phyloP scores from a whole-genome alignment of 2,329 filamentous ascomycete species.

The Pseudopithomyces chartarum region DNA sequence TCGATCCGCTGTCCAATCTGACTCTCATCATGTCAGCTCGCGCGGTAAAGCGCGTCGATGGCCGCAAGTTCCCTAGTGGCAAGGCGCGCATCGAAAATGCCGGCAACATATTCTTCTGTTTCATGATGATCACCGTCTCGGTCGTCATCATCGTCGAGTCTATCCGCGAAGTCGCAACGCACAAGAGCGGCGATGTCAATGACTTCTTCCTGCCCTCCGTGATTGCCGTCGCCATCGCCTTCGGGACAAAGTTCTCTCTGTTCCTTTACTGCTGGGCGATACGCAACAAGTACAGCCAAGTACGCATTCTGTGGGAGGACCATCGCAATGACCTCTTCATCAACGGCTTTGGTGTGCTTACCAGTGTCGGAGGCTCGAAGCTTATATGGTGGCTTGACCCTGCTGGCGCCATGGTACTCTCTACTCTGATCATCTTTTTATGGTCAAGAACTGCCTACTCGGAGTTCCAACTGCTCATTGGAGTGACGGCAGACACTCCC shows the following conservation, averaged over 20 bases:
- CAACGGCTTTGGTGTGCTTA: conserved; percentile 91
- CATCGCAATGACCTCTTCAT: conserved; percentile 97
- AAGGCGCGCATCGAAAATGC: conserved; percentile 94
- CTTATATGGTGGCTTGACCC: conserved; percentile 95
- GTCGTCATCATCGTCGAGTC: conserved; percentile 92
- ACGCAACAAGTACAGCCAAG: conserved; percentile 87
- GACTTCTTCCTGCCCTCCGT: conserved; percentile 81
- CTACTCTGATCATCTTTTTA: conserved; percentile 73
- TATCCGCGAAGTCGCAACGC: conserved; percentile 67
- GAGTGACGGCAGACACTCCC: conserved; percentile 81
- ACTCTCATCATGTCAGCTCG: conserved; percentile 86
- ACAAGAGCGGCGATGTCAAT: conserved; percentile 55
- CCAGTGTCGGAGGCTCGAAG: conserved; percentile 88
- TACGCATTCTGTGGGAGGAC: conserved; percentile 93
- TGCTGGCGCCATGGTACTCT: conserved; percentile 84
- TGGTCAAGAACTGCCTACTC: conserved; percentile 86
- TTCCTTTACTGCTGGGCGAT: conserved; percentile 94
- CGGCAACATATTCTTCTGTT: conserved; percentile 95
- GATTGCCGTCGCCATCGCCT: conserved; percentile 82
- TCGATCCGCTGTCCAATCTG: conserved; percentile 88
- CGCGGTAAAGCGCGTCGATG: conserved; percentile 85
- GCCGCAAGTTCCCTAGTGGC: conserved; percentile 84
- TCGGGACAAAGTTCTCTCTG: conserved; percentile 78
- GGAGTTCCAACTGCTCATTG: conserved; percentile 91
- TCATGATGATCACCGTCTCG: conserved; percentile 92